These are phyloP conservation scores for Auriscalpium orientale DNA, from an alignment of 768 basidiomycete species.

Conservation along the genomic window DNA sequence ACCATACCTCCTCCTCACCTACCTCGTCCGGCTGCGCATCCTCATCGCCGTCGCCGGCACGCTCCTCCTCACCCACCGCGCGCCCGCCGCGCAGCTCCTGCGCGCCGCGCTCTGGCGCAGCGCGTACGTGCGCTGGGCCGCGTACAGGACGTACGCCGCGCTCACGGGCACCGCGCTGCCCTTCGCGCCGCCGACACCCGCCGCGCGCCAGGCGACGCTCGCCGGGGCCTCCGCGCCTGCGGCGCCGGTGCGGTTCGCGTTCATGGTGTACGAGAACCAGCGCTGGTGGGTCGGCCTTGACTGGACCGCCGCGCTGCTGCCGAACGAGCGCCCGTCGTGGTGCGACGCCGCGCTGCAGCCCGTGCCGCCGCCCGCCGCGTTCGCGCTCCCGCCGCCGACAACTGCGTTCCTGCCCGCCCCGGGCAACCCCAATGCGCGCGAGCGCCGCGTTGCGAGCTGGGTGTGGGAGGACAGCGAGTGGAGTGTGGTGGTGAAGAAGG, in stretches of 20 bases:
- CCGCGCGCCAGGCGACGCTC: slow-evolving; percentile 14
- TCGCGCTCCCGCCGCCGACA: slow-evolving; percentile 58
- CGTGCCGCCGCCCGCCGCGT: slow-evolving; percentile 61
- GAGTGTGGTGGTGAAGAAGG: slow-evolving; percentile 59
- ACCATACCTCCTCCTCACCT: slow-evolving; percentile 61
- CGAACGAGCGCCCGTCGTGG: slow-evolving; percentile 88
- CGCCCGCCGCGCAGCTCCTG: slow-evolving; percentile 57
- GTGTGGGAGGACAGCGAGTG: slow-evolving; percentile 89
- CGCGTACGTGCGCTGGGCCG: slow-evolving; percentile 59
- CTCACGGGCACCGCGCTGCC: slow-evolving; percentile 52
- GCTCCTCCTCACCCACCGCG: slow-evolving; percentile 50
- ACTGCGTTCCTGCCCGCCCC: slow-evolving; percentile 41
- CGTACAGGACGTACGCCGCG: slow-evolving; percentile 43
- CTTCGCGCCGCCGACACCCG: slow-evolving; percentile 25
- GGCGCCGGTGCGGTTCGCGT: slow-evolving; percentile 57
- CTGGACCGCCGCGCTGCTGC: slow-evolving; percentile 90
- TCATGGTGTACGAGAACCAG: slow-evolving; percentile 91
- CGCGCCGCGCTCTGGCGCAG: slow-evolving; percentile 52
- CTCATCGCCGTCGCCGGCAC: slow-evolving; percentile 54
- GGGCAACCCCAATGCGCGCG: slow-evolving; percentile 28
- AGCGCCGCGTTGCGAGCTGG: slow-evolving; percentile 78
- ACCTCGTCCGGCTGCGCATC: slow-evolving; percentile 54
- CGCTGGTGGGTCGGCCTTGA: slow-evolving; percentile 98
- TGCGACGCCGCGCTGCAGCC: slow-evolving; percentile 49
- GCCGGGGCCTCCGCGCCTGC: neutral